Percentiles rank a stretch among this genome's conserved stretches.
These are phyloP conservation scores for Rhypophila decipiens DNA, from an alignment of 495 filamentous ascomycete species.

Conservation along the genomic window DNA sequence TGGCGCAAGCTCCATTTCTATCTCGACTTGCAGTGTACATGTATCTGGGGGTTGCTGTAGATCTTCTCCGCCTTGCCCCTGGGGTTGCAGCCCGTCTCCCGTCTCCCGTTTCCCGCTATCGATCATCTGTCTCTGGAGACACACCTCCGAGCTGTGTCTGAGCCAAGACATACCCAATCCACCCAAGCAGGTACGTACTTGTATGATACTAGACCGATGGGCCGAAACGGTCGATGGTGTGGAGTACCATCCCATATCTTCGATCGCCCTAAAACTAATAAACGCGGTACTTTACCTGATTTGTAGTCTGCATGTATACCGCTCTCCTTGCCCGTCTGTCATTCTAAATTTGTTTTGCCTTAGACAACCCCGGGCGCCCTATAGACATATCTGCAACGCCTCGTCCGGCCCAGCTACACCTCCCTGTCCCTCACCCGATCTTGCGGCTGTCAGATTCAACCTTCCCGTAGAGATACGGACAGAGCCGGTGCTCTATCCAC, in stretches of 20 bases:
- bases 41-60: constrained; percentile 19
- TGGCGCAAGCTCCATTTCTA: constrained; percentile 10
- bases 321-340: constrained; percentile 7
- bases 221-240: constrained; percentile 15
- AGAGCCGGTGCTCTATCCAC: constrained; percentile 3
- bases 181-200: constrained; percentile 24
- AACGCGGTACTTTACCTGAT: constrained; percentile 11
- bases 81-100: constrained; percentile 4
- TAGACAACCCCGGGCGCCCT: constrained; percentile 5
- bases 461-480: constrained; percentile 5
- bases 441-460: constrained; percentile 1
- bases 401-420: constrained; percentile 6
- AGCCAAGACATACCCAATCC: constrained; percentile 5
- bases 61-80: constrained; percentile 17
- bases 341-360: constrained; percentile 11
- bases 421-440: constrained; percentile 3
- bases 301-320: constrained; percentile 21
- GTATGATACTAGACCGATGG: constrained; percentile 7
- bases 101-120: constrained; percentile 2
- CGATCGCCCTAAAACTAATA: constrained; percentile 17
- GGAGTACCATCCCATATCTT: constrained; percentile 15
- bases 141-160: constrained; percentile 22
- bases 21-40: no score
- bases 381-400: constrained; percentile 8
- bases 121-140: constrained; percentile 11